Percentiles rank a stretch among this genome's conserved stretches.
These are phyloP conservation scores for Dichomitus squalens DNA, from an alignment of 1,284 basidiomycete species.

Conservation along the genomic window DNA sequence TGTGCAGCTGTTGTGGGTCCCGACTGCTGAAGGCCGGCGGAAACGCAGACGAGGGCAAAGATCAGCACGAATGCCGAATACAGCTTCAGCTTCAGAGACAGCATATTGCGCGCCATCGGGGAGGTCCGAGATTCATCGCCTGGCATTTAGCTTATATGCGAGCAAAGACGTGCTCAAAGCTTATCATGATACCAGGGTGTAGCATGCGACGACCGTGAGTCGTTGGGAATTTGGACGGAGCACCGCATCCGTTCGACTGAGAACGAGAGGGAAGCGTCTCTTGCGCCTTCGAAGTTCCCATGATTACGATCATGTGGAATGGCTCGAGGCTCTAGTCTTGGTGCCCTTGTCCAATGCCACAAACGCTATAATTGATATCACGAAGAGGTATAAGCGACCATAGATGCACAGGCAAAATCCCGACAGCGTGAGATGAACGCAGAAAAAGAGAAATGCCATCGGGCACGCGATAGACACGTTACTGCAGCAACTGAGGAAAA, in stretches of 20 bases:
- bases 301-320: background rate
- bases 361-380: too few relatives aligned
- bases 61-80: background rate
- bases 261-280: background rate
- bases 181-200: background rate
- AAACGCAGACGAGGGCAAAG: background rate
- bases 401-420: too few relatives aligned
- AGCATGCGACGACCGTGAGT: background rate
- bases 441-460: too few relatives aligned
- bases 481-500: too few relatives aligned
- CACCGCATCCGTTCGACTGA: background rate
- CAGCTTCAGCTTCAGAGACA: background rate
- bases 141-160: background rate
- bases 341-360: too few relatives aligned
- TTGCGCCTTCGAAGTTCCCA: background rate
- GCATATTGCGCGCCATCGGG: background rate
- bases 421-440: too few relatives aligned
- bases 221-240: background rate
- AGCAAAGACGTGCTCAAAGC: too few relatives aligned
- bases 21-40: background rate
- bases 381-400: too few relatives aligned
- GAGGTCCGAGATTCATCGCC: background rate
- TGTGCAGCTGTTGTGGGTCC: background rate
- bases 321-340: too few relatives aligned
- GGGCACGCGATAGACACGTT: too few relatives aligned